phyloP scores from a whole-genome alignment of 495 filamentous ascomycete species.

The Articulospora tetracladia region DNA sequence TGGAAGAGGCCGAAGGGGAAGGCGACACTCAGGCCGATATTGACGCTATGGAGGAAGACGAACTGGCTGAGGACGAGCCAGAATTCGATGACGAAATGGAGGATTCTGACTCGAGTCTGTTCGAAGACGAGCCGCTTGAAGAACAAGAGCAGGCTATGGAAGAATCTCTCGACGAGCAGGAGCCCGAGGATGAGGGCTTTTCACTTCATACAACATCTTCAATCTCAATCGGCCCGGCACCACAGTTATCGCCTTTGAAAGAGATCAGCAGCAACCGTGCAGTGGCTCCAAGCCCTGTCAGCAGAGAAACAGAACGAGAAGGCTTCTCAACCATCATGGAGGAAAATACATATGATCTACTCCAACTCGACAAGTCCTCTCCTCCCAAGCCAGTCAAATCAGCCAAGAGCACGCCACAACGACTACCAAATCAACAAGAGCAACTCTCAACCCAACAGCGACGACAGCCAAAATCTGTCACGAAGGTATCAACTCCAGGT shows the following conservation, averaged over 20 bases:
- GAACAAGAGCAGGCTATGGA: conserved; percentile 21
- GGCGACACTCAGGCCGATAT: conserved; percentile 27
- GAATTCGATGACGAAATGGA: conserved; percentile 30
- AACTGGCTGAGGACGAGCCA: conserved; percentile 22
- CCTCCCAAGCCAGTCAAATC: conserved; percentile 3
- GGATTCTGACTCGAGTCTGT: conserved; percentile 13
- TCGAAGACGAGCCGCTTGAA: conserved; percentile 23
- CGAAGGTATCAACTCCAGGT: conserved; percentile 4
- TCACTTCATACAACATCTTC: conserved; percentile 21
- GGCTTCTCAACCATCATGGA: conserved; percentile 41
- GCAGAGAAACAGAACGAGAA: conserved; percentile 37
- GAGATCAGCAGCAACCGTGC: conserved; percentile 38
- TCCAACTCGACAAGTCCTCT: conserved; percentile 16
- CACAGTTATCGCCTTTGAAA: conserved; percentile 42
- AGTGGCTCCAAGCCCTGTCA: neutral
- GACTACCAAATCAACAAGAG: neutral
- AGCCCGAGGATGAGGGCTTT: conserved; percentile 27
- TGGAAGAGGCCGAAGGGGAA: conserved; percentile 43
- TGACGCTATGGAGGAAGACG: conserved; percentile 24
- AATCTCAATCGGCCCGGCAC: conserved; percentile 25
- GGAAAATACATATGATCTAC: conserved; percentile 38
- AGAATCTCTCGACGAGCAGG: conserved; percentile 31
- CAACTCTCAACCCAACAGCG: neutral
- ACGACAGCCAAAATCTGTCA: neutral
- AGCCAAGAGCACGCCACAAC: neutral